phyloP scores from a whole-genome alignment of 139 green algal genomes.

The Deuterostichococcus epilithicus region DNA sequence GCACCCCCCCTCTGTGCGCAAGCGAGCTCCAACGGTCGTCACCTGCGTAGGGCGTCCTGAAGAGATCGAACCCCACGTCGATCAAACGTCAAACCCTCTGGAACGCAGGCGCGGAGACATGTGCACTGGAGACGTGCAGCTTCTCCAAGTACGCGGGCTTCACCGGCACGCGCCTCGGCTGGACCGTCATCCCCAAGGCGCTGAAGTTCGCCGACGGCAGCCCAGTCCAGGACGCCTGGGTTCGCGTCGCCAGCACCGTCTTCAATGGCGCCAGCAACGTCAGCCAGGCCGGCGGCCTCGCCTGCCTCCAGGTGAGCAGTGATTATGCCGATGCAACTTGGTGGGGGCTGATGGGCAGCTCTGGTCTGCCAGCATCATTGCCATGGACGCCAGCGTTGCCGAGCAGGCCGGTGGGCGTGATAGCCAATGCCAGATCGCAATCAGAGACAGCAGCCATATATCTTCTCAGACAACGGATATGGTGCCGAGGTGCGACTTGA shows the following conservation, averaged over 20 bases:
- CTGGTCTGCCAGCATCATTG: too few relatives aligned
- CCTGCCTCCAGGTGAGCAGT: slow-evolving; percentile 70
- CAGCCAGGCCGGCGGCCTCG: slow-evolving; percentile 88
- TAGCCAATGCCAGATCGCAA: too few relatives aligned
- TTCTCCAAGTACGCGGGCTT: slow-evolving; percentile 98
- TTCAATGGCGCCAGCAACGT: slow-evolving; percentile 98
- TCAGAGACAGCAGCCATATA: too few relatives aligned
- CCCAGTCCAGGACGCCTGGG: slow-evolving; percentile 81
- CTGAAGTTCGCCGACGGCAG: slow-evolving; percentile 47
- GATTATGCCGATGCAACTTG: neutral
- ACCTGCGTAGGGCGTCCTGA: too few relatives aligned
- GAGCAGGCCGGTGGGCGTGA: too few relatives aligned
- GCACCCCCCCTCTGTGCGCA: too few relatives aligned
- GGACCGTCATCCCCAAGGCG: slow-evolving; percentile 94
- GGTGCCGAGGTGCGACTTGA: too few relatives aligned
- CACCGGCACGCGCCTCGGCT: slow-evolving; percentile 85
- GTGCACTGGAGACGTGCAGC: slow-evolving; percentile 89
- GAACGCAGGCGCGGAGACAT: slow-evolving; percentile 72
- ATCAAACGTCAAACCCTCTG: neutral
- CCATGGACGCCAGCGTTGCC: too few relatives aligned
- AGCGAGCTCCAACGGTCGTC: too few relatives aligned
- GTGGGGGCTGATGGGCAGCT: too few relatives aligned
- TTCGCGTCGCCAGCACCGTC: slow-evolving; percentile 93
- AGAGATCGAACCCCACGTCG: too few relatives aligned
- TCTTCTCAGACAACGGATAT: too few relatives aligned